phyloP scores from a whole-genome alignment of 1,284 basidiomycete genomes.

The Neonothopanus nambi region DNA sequence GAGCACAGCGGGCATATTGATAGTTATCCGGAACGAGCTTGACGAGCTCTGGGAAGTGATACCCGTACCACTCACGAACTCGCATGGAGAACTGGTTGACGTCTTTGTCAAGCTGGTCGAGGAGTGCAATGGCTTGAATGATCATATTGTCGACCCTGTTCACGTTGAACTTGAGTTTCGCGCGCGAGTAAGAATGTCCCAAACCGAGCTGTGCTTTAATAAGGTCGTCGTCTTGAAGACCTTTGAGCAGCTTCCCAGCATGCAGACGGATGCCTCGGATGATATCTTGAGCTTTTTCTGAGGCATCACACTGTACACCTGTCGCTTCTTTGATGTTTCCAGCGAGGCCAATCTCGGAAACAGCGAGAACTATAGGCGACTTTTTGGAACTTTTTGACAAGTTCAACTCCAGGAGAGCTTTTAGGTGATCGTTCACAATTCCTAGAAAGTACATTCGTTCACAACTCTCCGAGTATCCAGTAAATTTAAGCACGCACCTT shows the following conservation, averaged over 20 bases:
- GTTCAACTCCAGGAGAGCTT: conserved; percentile 87
- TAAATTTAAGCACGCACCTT: conserved; percentile 59
- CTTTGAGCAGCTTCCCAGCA: conserved; percentile 88
- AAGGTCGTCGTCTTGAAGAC: conserved; percentile 88
- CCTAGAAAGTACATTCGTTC: conserved; percentile 44
- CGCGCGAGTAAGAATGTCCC: conserved; percentile 96
- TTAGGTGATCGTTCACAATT: conserved; percentile 85
- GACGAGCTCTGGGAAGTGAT: conserved; percentile 98
- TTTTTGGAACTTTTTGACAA: conserved; percentile 83
- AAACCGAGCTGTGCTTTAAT: conserved; percentile 94
- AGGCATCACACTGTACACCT: conserved; percentile 83
- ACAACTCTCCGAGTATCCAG: neutral
- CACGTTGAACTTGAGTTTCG: conserved; percentile 99
- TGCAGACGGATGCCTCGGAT: conserved; percentile 94
- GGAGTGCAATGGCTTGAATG: conserved; percentile 97
- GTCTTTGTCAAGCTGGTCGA: conserved; percentile 99
- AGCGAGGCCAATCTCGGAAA: conserved; percentile 81
- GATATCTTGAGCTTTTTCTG: conserved; percentile 86
- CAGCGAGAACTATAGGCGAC: conserved; percentile 80
- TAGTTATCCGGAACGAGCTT: conserved; percentile 94
- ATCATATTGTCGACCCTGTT: conserved; percentile 99
- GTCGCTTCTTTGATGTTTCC: conserved; percentile 81
- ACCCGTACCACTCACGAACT: conserved; percentile 99
- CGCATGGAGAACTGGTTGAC: conserved; percentile 99
- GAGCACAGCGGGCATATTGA: conserved; percentile 87